phyloP scores from a whole-genome alignment of 2,329 filamentous ascomycete genomes.

The Verticillium nonalfalfae region DNA sequence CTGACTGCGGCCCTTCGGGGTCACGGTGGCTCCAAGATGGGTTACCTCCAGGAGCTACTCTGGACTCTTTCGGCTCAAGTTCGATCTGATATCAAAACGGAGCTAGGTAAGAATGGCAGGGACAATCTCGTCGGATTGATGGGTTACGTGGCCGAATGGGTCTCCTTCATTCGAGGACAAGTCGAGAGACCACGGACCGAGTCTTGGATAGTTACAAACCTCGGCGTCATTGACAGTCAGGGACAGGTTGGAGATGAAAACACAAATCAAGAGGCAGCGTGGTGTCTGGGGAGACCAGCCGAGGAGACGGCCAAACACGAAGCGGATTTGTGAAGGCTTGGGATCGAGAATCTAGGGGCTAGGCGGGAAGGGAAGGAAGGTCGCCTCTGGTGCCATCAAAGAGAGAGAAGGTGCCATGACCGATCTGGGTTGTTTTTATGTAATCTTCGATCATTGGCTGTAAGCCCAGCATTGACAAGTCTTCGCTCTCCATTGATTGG shows the following conservation, averaged over 20 bases:
- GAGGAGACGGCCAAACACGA: not conserved
- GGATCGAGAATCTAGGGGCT: not conserved
- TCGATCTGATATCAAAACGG: slow-evolving; percentile 7
- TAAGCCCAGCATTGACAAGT: not conserved
- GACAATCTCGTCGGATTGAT: slow-evolving; percentile 18
- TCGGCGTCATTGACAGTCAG: slow-evolving; percentile 18
- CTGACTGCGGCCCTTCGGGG: not conserved
- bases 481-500: not conserved
- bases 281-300: not conserved
- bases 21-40: not conserved
- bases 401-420: not conserved
- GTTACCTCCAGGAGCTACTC: slow-evolving; percentile 8
- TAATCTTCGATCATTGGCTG: not conserved
- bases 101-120: slow-evolving; percentile 13
- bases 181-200: slow-evolving; percentile 12
- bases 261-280: too few species aligned
- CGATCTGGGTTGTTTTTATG: not conserved
- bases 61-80: slow-evolving; percentile 14
- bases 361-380: not conserved
- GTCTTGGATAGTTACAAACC: slow-evolving; percentile 19
- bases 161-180: slow-evolving; percentile 2
- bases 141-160: slow-evolving; percentile 18
- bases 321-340: not conserved
- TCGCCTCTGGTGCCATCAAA: not conserved
- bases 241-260: too few species aligned